phyloP scores from a whole-genome alignment of 2,329 filamentous ascomycete genomes.

The Colletotrichum agaves region DNA sequence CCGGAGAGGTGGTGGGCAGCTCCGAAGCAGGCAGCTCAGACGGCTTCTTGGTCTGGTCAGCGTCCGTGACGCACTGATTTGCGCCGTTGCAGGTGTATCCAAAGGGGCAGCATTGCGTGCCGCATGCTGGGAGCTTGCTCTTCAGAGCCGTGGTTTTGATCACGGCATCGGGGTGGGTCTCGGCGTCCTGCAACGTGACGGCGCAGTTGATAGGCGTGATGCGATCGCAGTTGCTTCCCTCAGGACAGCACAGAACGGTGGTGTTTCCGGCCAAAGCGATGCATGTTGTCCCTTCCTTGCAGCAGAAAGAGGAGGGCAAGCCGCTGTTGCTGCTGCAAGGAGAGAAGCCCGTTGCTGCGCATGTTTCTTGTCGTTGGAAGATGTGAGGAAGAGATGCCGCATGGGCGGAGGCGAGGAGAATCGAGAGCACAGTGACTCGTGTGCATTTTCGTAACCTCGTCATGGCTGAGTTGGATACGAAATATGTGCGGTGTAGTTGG shows the following conservation, averaged over 20 bases:
- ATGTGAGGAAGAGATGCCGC: constrained; percentile 53
- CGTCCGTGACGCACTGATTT: constrained; percentile 60
- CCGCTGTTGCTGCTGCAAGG: constrained; percentile 61
- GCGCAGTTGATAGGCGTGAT: constrained; percentile 76
- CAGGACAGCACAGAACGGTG: constrained; percentile 77
- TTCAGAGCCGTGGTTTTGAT: constrained; percentile 75
- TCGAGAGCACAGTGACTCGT: constrained; percentile 52
- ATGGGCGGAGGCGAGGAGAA: constrained; percentile 48
- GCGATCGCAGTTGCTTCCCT: constrained; percentile 63
- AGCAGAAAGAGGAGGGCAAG: constrained; percentile 76
- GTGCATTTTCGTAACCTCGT: constrained; percentile 44
- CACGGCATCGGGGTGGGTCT: constrained; percentile 63
- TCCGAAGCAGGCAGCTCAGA: constrained; percentile 23
- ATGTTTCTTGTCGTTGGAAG: constrained; percentile 59
- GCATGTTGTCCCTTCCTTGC: constrained; percentile 64
- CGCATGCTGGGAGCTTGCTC: constrained; percentile 67
- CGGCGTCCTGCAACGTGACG: constrained; percentile 68
- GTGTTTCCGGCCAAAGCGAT: constrained; percentile 70
- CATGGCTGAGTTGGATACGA: constrained; percentile 40
- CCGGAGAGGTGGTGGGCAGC: constrained; percentile 40
- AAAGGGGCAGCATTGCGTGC: constrained; percentile 73
- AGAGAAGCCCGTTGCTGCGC: constrained; percentile 59
- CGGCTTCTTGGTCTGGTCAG: constrained; percentile 59
- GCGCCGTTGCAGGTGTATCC: constrained; percentile 71
- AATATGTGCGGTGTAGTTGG: constrained; percentile 1